Base-by-base conservation (phyloP, 1,284 basidiomycete species). In the Tilletia walkeri region DNA sequence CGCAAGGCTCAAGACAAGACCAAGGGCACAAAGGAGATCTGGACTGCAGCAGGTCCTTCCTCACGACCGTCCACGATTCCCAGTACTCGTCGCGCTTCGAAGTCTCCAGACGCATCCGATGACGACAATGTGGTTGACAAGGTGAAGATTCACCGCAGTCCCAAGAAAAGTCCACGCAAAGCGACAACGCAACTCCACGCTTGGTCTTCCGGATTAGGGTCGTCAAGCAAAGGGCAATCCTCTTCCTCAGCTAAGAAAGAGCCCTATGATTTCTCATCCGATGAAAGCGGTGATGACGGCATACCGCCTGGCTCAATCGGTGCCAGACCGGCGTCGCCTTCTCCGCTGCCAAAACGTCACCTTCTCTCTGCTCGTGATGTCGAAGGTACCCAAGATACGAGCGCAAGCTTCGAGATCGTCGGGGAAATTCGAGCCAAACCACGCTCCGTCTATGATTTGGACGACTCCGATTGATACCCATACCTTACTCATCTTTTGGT, bases 81-180 rank as follows among this genome's bases (percentile, higher is more conserved):
- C 16, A 18, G 12, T 6, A 53, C 50, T n/a, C 50, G 50, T 6
- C 50, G 6, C 12, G 50, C 50, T 18, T 53, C 50, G 50, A 18
- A 24, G 18, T 53, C 50, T 24, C 50, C 50, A 6, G 18, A 18
- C 16, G 20, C 12, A 18, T 53, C 50, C 10, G 50, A 53, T 6
- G 50, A 24, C 50, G 50, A 24, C 50, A 24, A 53, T 24, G 16
- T 24, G 50, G 6, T 18, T 18, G 50, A 53, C 16, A 24, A 24
- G 50, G n/a, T 18, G 50, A 53, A 53, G 3, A 14, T 63, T 16
- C 34, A 63, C 14, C 59, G 59, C 30, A 63, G 59, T 63, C 59
- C 59, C 30, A 63, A 63, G 59, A 63, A 63, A 34, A 63, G 59
- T 34, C 59, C 59, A 12, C 59, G 59, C 38, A 63, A 63, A 34